phyloP scores from a whole-genome alignment of 371 early-diverging fungal species.

The Mortierella sp. region DNA sequence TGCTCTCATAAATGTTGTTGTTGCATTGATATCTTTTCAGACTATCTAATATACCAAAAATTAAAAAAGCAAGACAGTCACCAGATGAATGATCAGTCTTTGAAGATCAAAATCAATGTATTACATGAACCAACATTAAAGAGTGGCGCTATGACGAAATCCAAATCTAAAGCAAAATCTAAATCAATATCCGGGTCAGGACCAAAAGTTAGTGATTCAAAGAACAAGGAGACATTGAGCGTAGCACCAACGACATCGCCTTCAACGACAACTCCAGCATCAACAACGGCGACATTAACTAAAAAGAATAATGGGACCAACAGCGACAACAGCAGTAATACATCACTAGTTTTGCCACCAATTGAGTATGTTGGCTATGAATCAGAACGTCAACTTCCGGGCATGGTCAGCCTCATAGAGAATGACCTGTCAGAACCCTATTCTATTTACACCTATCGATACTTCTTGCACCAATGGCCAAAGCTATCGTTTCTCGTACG shows the following conservation, averaged over 20 bases:
- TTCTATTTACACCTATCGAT: conserved; percentile 97
- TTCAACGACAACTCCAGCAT: not conserved
- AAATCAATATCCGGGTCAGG: not conserved
- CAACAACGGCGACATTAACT: not conserved
- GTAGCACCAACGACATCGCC: conserved; percentile 33
- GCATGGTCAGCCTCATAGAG: conserved; percentile 86
- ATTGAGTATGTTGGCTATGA: conserved; percentile 71
- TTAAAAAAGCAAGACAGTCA: not conserved
- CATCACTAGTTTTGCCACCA: conserved; percentile 22
- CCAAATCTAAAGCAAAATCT: not conserved
- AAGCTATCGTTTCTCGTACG: conserved; percentile 84
- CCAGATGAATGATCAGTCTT: no score
- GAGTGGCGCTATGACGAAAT: not conserved
- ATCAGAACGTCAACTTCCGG: conserved; percentile 77
- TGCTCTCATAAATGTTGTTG: conserved; percentile 34
- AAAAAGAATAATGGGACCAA: no score
- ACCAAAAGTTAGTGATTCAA: not conserved
- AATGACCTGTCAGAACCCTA: conserved; percentile 96
- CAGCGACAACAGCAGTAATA: conserved; percentile 4
- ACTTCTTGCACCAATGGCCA: conserved; percentile 94
- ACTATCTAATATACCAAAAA: not conserved
- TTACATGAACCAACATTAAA: no score
- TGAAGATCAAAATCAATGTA: no score
- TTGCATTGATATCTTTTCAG: not conserved
- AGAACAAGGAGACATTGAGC: not conserved